These are phyloP conservation scores for Coprinellus aureogranulatus DNA, from an alignment of 768 basidiomycete genomes.

Conservation along the genomic window DNA sequence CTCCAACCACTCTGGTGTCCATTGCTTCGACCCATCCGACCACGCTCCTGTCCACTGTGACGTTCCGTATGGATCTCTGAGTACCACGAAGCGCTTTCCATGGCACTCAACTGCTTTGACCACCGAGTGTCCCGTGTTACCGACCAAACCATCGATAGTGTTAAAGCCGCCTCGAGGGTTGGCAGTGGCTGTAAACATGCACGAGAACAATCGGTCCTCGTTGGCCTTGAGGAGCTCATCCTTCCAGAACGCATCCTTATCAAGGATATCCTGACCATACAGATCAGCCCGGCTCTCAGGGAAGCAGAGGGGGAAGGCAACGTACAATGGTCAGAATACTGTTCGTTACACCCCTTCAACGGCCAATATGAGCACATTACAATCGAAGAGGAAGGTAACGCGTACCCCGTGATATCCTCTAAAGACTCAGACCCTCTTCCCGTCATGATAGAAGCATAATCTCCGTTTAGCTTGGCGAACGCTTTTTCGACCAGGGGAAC, in stretches of 20 bases:
- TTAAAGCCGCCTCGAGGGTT: too few relatives aligned
- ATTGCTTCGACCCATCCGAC: constrained; percentile 45
- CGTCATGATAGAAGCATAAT: constrained; percentile 32
- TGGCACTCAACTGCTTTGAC: constrained; percentile 37
- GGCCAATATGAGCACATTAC: too few relatives aligned
- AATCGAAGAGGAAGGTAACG: too few relatives aligned
- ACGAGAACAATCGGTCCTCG: constrained; percentile 43
- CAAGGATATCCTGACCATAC: constrained; percentile 39
- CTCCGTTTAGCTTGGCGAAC: constrained; percentile 49
- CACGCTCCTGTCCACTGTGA: constrained; percentile 43
- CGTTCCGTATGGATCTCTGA: constrained; percentile 48
- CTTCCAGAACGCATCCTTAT: constrained; percentile 47
- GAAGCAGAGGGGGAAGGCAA: too few relatives aligned
- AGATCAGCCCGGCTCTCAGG: too few relatives aligned
- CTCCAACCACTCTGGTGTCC: constrained; percentile 40
- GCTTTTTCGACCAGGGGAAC: constrained; percentile 49
- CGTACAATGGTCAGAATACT: too few relatives aligned
- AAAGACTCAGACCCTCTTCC: constrained; percentile 43
- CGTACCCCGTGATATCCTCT: constrained; percentile 52
- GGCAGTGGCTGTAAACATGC: constrained; percentile 31
- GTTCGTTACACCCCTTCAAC: too few relatives aligned
- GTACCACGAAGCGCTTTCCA: constrained; percentile 42
- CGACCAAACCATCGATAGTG: constrained; percentile 31
- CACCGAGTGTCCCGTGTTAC: constrained; percentile 42
- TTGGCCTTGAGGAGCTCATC: constrained; percentile 47